Conservation (phyloP, 2,329 filamentous ascomycete genomes). For the Scolecobasidium constrictum region DNA sequence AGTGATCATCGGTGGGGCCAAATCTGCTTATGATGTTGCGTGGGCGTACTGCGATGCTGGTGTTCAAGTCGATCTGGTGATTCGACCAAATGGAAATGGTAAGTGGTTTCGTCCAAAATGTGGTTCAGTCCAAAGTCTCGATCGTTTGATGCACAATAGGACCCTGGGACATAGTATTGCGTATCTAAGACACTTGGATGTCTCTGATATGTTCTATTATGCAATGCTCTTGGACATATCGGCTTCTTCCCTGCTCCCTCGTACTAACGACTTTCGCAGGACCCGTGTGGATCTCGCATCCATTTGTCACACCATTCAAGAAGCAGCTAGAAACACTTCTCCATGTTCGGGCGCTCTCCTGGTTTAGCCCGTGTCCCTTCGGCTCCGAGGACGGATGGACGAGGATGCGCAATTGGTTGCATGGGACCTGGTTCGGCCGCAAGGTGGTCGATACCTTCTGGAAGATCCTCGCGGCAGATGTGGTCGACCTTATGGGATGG, state of each 20-base stretch:
- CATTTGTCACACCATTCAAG: slow-evolving; percentile 57
- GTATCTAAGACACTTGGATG: too few relatives aligned
- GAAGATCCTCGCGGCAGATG: slow-evolving; percentile 43
- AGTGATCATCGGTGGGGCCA: slow-evolving; percentile 50
- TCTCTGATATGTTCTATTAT: too few relatives aligned
- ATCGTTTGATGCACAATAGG: too few relatives aligned
- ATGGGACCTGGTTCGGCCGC: slow-evolving; percentile 46
- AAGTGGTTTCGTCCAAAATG: too few relatives aligned
- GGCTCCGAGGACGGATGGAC: slow-evolving; percentile 50
- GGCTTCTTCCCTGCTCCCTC: too few relatives aligned
- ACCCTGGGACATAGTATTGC: too few relatives aligned
- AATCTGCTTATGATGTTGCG: slow-evolving; percentile 53
- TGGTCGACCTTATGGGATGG: slow-evolving; percentile 36
- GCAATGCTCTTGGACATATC: too few relatives aligned
- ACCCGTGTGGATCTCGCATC: slow-evolving; percentile 49
- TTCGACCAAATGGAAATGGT: slow-evolving; percentile 47
- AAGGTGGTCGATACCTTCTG: slow-evolving; percentile 46
- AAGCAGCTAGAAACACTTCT: slow-evolving; percentile 58
- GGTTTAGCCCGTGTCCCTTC: slow-evolving; percentile 68
- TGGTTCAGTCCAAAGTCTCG: too few relatives aligned
- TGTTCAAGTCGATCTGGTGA: slow-evolving; percentile 45
- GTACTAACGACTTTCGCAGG: too few relatives aligned
- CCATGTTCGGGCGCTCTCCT: slow-evolving; percentile 56
- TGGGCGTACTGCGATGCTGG: slow-evolving; percentile 43
- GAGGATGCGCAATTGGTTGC: slow-evolving; percentile 43